Base-by-base conservation (phyloP, 2,329 filamentous ascomycete genomes). In the Fusarium mexicanum region DNA sequence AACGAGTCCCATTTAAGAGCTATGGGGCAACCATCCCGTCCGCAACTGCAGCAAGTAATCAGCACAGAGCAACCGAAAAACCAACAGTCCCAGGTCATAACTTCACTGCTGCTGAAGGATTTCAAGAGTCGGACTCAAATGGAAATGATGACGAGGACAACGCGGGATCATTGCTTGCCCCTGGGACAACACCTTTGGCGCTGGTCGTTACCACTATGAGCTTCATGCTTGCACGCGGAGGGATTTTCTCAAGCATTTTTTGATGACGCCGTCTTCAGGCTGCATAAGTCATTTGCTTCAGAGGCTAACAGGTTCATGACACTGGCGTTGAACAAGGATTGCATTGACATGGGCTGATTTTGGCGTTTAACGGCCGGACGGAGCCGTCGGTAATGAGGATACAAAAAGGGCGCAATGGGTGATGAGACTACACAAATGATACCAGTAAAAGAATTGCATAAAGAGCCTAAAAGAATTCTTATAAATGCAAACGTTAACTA, bases 1-100 rank as follows among this genome's bases (percentile, higher is more conserved):
- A 88, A 64, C 80, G 90, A 37, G 83, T 88, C 4, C 77, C 87
- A 5, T 90, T 90, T 72, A 71, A 84, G 24, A 88, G 85, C 78
- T 80, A 83, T 16, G 84, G 86, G 31, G 87, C 87, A 1, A 71
- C 78, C 6, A 89, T 90, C 38, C 88, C 88, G 4, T 87, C 84
- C 17, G 85, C 87, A 7, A 89, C 86, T 9, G 71, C 78, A 2
- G 86, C 83, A 24, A 80, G 84, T 2, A 83, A 81, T 68, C 84
- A 87, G 71, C 77, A 78, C 70, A 77, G 83, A 64, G 80, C 53
- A 26, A 67, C 54, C 17, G 66, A 66, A 46, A 65, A 62, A 17
- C 69, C 77, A 4, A 64, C 75, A 37, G 63, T 74, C 26, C 64
- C 71, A 11, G 64, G 74, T 17, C 71, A 75, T 41, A 73, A 65